Percentiles rank a stretch among this genome's conserved stretches.
phyloP scores from a whole-genome alignment of 805 yeast genomes.

The Nadsonia fulvescens region DNA sequence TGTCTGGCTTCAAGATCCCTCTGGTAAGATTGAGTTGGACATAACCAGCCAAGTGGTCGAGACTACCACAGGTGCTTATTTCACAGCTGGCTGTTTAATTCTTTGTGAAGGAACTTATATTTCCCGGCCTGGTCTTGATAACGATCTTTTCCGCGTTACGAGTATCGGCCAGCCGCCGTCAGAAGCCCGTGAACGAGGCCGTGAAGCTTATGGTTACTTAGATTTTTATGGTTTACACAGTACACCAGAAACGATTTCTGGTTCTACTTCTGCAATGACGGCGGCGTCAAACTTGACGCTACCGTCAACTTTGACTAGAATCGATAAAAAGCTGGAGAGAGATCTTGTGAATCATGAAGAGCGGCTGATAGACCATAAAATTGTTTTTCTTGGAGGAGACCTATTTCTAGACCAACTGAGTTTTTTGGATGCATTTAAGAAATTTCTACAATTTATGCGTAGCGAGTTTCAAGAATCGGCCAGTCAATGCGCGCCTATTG shows the following conservation, averaged over 20 bases:
- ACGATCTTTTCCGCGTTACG: constrained; percentile 49
- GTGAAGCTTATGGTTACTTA: constrained; percentile 58
- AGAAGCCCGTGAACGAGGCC: constrained; percentile 48
- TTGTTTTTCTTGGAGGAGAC: constrained; percentile 62
- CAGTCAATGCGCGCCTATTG: too few relatives aligned
- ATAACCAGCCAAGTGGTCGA: constrained; percentile 30
- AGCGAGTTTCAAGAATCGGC: constrained; percentile 26
- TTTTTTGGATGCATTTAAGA: constrained; percentile 45
- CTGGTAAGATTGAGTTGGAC: constrained; percentile 57
- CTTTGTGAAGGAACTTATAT: constrained; percentile 75
- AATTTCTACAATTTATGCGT: constrained; percentile 38
- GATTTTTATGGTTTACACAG: constrained; percentile 44
- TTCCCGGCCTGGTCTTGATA: too few relatives aligned
- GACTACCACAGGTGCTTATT: constrained; percentile 53
- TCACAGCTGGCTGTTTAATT: constrained; percentile 56
- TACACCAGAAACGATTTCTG: too few relatives aligned
- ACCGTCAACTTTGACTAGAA: constrained; percentile 24
- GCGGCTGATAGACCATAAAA: constrained; percentile 33
- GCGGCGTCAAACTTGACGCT: constrained; percentile 9
- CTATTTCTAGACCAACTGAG: constrained; percentile 42
- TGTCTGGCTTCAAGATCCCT: constrained; percentile 66
- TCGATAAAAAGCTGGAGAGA: constrained; percentile 41
- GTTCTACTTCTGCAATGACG: too few relatives aligned
- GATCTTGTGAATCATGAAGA: constrained; percentile 40
- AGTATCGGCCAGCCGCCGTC: constrained; percentile 77